These are phyloP conservation scores for Melaleuca alternifolia DNA, from an alignment of 345 rosid genomes.

Conservation along the genomic window DNA sequence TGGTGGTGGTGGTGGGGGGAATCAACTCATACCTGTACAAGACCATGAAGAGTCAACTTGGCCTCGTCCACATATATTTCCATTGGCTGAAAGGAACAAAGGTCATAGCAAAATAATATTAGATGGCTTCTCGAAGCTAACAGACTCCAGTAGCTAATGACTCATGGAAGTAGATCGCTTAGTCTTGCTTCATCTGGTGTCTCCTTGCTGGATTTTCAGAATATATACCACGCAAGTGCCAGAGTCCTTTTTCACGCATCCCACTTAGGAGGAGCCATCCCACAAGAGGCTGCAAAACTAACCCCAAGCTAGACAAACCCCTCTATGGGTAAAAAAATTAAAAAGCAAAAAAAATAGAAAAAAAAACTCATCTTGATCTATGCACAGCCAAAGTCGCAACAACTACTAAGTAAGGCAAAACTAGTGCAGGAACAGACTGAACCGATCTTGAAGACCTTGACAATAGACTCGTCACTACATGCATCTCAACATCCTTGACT, in stretches of 20 bases:
- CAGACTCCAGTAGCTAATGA: slow-evolving; percentile 57
- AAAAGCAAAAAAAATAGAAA: not conserved
- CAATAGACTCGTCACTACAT: not conserved
- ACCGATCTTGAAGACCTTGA: not conserved
- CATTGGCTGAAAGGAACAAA: slow-evolving; percentile 97
- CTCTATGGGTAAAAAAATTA: not conserved
- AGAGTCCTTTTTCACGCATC: not conserved
- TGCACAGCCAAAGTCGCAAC: not conserved
- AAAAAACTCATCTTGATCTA: not conserved
- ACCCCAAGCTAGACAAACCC: not conserved
- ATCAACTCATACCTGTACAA: slow-evolving; percentile 60
- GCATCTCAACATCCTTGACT: not conserved
- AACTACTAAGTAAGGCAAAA: not conserved
- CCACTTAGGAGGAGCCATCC: not conserved
- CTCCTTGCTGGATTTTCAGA: slow-evolving; percentile 15
- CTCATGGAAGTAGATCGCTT: slow-evolving; percentile 35
- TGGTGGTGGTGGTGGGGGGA: no score
- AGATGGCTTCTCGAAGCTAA: slow-evolving; percentile 45
- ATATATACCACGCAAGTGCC: not conserved
- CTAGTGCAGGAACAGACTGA: not conserved
- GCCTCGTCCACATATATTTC: slow-evolving; percentile 99
- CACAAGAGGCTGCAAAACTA: not conserved
- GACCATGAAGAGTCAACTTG: slow-evolving; percentile 97
- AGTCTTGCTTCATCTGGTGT: slow-evolving; percentile 21
- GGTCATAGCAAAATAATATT: slow-evolving; percentile 67